phyloP scores from a whole-genome alignment of 805 yeast genomes.

The Wickerhamomyces tratensis region DNA sequence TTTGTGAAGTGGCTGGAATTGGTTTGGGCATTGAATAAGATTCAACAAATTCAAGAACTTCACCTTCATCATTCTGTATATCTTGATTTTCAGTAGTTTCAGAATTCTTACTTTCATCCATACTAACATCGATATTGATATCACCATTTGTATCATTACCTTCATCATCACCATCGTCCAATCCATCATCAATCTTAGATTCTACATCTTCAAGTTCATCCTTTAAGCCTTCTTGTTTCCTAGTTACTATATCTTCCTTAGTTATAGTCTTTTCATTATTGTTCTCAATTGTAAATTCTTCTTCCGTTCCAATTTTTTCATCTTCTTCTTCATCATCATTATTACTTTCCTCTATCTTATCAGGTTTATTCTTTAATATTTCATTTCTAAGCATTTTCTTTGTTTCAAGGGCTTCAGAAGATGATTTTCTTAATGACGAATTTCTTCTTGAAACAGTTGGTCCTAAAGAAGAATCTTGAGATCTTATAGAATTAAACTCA shows the following conservation, averaged over 20 bases:
- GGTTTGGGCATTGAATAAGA: conserved; percentile 8
- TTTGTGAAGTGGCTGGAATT: conserved; percentile 4
- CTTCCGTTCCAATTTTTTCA: not conserved
- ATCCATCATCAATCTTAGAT: not conserved
- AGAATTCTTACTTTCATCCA: conserved; percentile 3
- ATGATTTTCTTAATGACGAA: not conserved
- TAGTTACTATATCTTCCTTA: conserved; percentile 11
- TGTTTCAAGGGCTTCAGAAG: not conserved
- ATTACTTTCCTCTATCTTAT: not conserved
- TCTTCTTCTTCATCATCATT: conserved; percentile 9
- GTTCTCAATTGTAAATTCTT: conserved; percentile 5
- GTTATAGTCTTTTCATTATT: conserved; percentile 4
- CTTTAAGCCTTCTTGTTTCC: conserved; percentile 6
- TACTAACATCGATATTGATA: conserved; percentile 8
- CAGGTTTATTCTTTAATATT: too few species aligned
- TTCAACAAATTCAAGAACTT: conserved; percentile 10
- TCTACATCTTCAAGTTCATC: not conserved
- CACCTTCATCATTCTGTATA: conserved; percentile 11
- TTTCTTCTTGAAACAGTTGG: not conserved
- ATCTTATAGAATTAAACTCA: conserved; percentile 8
- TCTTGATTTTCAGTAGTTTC: conserved; percentile 1
- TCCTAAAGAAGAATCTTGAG: conserved; percentile 1
- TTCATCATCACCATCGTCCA: conserved; percentile 3
- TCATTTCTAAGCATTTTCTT: too few species aligned
- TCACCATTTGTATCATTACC: conserved; percentile 5